A percentile compares a stretch with the other conserved stretches of the same genome.
Conservation (phyloP, 352 stramenopile species). For the Globisporangium mamillatum region DNA sequence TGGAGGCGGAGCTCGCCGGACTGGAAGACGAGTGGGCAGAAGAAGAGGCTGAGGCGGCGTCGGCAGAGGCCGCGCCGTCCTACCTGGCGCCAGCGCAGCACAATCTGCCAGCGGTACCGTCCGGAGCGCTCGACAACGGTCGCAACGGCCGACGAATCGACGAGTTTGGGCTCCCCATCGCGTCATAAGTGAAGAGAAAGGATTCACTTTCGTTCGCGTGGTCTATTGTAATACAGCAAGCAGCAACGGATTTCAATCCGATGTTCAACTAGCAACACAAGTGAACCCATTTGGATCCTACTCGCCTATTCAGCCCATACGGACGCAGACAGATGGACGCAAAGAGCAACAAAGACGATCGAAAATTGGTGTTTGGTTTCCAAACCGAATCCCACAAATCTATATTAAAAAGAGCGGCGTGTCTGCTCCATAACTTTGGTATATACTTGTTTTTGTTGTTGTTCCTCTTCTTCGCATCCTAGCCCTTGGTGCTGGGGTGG, state of each 20-base stretch:
- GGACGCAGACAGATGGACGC: background rate
- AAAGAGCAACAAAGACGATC: background rate
- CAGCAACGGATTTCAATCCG: background rate
- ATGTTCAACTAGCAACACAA: background rate
- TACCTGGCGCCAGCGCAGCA: constrained; percentile 60
- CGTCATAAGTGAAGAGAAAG: background rate
- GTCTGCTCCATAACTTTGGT: constrained; percentile 8
- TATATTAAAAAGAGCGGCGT: constrained; percentile 16
- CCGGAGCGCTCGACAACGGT: constrained; percentile 32
- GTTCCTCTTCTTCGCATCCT: background rate
- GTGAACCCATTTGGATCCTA: background rate
- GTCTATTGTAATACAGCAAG: constrained; percentile 4
- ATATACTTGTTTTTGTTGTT: constrained; percentile 11
- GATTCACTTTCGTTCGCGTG: background rate
- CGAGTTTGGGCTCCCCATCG: constrained; percentile 73
- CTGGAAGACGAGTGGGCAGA: constrained; percentile 92
- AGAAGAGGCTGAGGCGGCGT: constrained; percentile 51
- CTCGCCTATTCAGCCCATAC: background rate
- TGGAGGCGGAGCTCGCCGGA: constrained; percentile 93
- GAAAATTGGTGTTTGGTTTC: constrained; percentile 2
- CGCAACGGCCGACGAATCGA: constrained; percentile 39
- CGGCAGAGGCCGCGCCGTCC: constrained; percentile 51
- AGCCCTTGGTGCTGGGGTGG: background rate
- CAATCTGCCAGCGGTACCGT: constrained; percentile 58
- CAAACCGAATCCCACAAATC: constrained; percentile 17